Percentiles rank a stretch among this genome's conserved stretches.
These are phyloP conservation scores for Cladosporium halotolerans DNA, from an alignment of 2,329 filamentous ascomycete genomes.

Conservation along the genomic window DNA sequence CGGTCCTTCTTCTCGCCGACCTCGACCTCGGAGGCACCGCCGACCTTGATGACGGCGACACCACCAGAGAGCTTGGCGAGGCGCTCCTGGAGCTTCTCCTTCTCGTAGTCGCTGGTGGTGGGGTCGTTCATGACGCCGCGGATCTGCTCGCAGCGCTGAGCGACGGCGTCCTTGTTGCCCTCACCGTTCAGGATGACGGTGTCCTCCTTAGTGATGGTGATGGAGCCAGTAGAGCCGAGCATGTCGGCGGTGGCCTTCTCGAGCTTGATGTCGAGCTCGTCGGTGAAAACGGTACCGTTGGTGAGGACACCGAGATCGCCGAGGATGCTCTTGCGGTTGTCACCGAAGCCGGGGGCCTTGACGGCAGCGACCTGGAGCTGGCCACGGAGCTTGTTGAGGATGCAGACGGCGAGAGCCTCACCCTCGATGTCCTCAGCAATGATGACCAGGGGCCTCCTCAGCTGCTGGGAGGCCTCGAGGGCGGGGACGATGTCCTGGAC, in stretches of 20 bases:
- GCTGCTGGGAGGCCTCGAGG: slow-evolving; percentile 92
- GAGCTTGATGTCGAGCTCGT: slow-evolving; percentile 97
- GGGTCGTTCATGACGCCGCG: slow-evolving; percentile 93
- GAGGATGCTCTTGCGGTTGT: slow-evolving; percentile 99
- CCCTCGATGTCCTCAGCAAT: slow-evolving; percentile 99
- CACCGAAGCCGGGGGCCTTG: slow-evolving; percentile 98
- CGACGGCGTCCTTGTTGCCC: slow-evolving; percentile 85
- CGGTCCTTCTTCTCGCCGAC: slow-evolving; percentile 99
- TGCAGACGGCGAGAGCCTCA: slow-evolving; percentile 96
- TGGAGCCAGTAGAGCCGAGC: slow-evolving; percentile 93
- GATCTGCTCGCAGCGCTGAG: slow-evolving; percentile 98
- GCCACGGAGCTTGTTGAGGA: slow-evolving; percentile 99
- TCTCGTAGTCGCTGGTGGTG: slow-evolving; percentile 96
- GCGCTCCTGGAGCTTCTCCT: slow-evolving; percentile 99
- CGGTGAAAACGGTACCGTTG: slow-evolving; percentile 94
- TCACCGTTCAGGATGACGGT: slow-evolving; percentile 98
- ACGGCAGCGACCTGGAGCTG: slow-evolving; percentile 98
- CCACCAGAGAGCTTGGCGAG: slow-evolving; percentile 98
- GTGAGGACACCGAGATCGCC: slow-evolving; percentile 93
- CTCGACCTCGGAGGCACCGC: slow-evolving; percentile 94
- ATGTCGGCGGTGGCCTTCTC: slow-evolving; percentile 95
- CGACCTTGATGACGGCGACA: slow-evolving; percentile 99
- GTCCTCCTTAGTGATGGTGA: slow-evolving; percentile 99
- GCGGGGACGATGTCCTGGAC: slow-evolving; percentile 98
- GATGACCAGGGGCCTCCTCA: slow-evolving; percentile 92